Evolutionary conservation across 495 filamentous ascomycete species (phyloP), one percentile per base, ranked within the genome.

Genomic region (Tuber brumale): DNA sequence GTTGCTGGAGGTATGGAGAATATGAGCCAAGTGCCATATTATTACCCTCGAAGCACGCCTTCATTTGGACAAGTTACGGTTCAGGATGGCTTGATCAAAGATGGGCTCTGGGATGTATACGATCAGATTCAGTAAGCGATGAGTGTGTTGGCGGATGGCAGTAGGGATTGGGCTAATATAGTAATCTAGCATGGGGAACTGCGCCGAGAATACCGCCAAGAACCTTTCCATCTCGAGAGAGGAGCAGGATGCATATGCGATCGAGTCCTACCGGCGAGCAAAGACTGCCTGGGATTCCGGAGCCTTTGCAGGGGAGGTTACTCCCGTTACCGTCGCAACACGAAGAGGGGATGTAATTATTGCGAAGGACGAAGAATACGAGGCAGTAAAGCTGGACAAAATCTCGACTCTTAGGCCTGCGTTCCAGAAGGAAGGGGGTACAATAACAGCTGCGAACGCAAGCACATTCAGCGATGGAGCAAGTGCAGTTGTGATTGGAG

Each of bases 1-100:
- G 88, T 97, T 31, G 95, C 95, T 14, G 95, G 95, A 77, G 95
- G 95, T 37, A 96, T 99, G 90, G 95, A 99, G 86, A 97, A 92
- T 85, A 99, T 99, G 95, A 91, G 92, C 42, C 89, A 91, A 51
- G 93, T 97, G 7, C 95, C 95, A 10, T 97, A 96, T 86, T 97
- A 99, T 82, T 85, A 96, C 23, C 89, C 90, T 18, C 90, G 95
- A 23, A 87, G 92, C 2, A 91, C 89, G 81, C 92, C 94, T 7
- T 85, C 92, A 0, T 97, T 97, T 79, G 95, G 95, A 46, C 89
- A 96, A 76, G 86, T 96, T 80, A 91, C 91, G 83, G 85, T 95
- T 84, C 91, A 95, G 84, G 95, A 99, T 83, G 95, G 95, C 6
- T 85, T 99, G 81, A 92, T 97, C 81, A 97, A 94, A 84, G 95